These are phyloP conservation scores for Phytophthora pluvialis DNA, from an alignment of 352 stramenopile species.

Conservation along the genomic window DNA sequence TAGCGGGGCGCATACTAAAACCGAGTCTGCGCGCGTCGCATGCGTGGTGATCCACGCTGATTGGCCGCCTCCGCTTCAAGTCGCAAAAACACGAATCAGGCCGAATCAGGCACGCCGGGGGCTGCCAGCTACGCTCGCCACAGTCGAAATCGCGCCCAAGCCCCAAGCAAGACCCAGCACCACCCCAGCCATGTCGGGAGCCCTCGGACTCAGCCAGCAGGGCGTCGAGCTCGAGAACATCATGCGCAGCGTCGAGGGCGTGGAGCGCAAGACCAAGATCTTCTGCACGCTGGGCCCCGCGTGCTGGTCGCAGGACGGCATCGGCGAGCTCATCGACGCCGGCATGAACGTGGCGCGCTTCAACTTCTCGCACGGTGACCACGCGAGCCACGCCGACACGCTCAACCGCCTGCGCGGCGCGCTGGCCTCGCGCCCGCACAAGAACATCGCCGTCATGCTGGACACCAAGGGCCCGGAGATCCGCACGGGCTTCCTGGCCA, in stretches of 20 bases:
- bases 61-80: too few species aligned
- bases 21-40: too few species aligned
- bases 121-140: constrained; percentile 2
- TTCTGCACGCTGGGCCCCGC: constrained; percentile 91
- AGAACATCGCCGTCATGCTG: constrained; percentile 92
- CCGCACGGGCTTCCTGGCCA: constrained; percentile 89
- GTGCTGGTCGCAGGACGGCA: constrained; percentile 93
- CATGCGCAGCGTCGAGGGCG: constrained; percentile 34
- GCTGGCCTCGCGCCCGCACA: constrained; percentile 67
- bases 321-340: constrained; percentile 89
- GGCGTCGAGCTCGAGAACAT: constrained; percentile 48
- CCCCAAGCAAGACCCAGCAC: constrained; percentile 8
- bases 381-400: constrained; percentile 82
- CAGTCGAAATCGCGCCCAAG: constrained; percentile 22
- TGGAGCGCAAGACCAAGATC: constrained; percentile 90
- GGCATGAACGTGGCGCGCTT: constrained; percentile 98
- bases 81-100: constrained; percentile 13
- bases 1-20: too few species aligned
- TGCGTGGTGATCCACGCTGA: too few species aligned
- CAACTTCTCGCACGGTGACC: constrained; percentile 99
- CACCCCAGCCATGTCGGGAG: constrained; percentile 30
- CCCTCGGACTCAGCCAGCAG: constrained; percentile 41
- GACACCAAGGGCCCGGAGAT: constrained; percentile 98
- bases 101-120: neutral
- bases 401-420: constrained; percentile 72